phyloP scores from a whole-genome alignment of 73 alveolate species.

The Paramecium caudatum region DNA sequence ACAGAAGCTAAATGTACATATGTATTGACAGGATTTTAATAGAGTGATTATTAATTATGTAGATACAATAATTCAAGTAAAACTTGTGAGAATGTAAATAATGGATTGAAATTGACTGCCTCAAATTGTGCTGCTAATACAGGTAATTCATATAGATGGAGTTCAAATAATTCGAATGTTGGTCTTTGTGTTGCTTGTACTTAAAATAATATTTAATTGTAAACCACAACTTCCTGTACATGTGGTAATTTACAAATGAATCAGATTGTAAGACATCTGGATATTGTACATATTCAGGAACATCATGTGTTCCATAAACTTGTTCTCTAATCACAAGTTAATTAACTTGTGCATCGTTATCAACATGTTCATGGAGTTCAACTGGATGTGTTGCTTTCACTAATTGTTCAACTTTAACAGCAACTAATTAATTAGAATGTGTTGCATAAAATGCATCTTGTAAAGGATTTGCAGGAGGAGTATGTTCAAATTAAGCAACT shows the following conservation, averaged over 20 bases:
- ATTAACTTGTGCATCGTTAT: constrained; percentile 4
- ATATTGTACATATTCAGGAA: neutral
- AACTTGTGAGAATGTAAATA: neutral
- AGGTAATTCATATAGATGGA: constrained; percentile 16
- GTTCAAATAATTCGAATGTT: neutral
- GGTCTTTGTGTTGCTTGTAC: constrained; percentile 22
- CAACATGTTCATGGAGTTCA: neutral
- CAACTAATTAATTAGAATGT: neutral
- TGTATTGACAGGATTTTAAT: neutral
- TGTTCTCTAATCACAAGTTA: neutral
- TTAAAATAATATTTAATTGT: neutral
- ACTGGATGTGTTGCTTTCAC: neutral
- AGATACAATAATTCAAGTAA: neutral
- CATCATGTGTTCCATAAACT: neutral
- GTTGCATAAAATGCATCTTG: neutral
- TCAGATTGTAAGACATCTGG: neutral
- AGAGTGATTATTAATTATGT: neutral
- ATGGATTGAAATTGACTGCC: neutral
- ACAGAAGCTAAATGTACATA: neutral
- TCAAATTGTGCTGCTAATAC: neutral
- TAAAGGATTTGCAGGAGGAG: neutral
- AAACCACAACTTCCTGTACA: constrained; percentile 4
- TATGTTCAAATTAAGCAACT: neutral
- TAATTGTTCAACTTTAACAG: neutral
- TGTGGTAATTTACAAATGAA: neutral